Evolutionary conservation across 305 asterid species (phyloP).

Genomic region (Coffea humblotiana): DNA sequence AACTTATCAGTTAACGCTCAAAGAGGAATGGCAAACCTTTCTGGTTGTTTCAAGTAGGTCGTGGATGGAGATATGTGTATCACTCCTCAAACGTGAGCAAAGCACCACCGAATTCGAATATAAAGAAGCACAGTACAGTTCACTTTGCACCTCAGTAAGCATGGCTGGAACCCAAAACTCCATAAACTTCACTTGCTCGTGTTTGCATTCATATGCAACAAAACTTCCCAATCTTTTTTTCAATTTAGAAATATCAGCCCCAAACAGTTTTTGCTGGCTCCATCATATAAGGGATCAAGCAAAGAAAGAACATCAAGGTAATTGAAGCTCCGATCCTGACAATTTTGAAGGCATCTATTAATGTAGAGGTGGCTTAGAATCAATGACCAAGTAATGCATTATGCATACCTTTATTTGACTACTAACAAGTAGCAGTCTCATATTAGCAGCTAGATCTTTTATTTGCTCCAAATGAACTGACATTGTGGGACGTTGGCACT

Average conservation of each 20-base stretch:
- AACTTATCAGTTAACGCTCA: no score
- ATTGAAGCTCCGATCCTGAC: constrained; percentile 31
- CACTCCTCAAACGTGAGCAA: constrained; percentile 35
- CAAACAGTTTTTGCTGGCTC: constrained; percentile 21
- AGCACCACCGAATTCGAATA: constrained; percentile 44
- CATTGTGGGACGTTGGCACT: constrained; percentile 26
- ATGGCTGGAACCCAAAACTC: constrained; percentile 76
- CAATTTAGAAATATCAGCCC: constrained; percentile 26
- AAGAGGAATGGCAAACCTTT: constrained; percentile 39
- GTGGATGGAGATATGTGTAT: constrained; percentile 25
- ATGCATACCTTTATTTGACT: constrained; percentile 24
- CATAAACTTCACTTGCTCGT: constrained; percentile 25
- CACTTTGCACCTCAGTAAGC: constrained; percentile 59
- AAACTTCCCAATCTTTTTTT: constrained; percentile 23
- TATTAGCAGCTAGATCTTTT: constrained; percentile 27
- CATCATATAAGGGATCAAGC: constrained; percentile 31
- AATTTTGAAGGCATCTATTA: constrained; percentile 2
- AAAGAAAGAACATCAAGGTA: constrained; percentile 24
- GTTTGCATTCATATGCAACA: constrained; percentile 27
- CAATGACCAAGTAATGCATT: constrained; percentile 6
- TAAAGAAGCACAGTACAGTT: constrained; percentile 56
- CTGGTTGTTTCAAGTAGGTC: constrained; percentile 42
- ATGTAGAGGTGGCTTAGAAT: constrained; percentile 1
- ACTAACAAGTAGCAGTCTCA: constrained; percentile 28
- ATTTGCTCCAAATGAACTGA: constrained; percentile 11